Percentiles rank a stretch among this genome's conserved stretches.
Conservation (phyloP, 768 basidiomycete genomes). For the Leucosporidium creatinivorum region DNA sequence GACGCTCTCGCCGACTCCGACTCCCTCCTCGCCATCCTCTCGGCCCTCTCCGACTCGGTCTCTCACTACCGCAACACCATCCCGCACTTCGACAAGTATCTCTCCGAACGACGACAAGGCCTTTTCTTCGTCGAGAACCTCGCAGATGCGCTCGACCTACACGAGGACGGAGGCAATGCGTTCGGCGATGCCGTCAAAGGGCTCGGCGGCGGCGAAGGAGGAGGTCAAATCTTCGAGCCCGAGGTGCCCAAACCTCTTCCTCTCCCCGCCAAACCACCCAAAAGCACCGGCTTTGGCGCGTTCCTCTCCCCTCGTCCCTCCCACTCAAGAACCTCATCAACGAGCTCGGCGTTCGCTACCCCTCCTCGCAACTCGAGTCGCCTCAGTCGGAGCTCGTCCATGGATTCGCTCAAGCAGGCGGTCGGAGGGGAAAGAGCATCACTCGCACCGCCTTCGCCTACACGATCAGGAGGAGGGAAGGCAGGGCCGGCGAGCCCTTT, state of each 20-base stretch:
- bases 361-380: conserved; percentile 20
- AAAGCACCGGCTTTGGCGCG: conserved; percentile 54
- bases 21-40: conserved; percentile 64
- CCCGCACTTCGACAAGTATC: conserved; percentile 71
- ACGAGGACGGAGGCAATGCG: conserved; percentile 41
- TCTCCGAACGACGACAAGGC: conserved; percentile 78
- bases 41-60: conserved; percentile 70
- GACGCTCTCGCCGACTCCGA: conserved; percentile 15
- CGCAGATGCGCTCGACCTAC: conserved; percentile 73
- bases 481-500: conserved; percentile 60
- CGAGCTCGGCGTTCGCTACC: conserved; percentile 36
- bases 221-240: conserved; percentile 49
- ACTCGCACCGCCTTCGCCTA: neutral
- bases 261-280: neutral
- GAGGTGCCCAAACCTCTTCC: conserved; percentile 39
- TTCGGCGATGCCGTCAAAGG: conserved; percentile 4
- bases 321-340: conserved; percentile 23
- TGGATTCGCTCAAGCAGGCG: conserved; percentile 8
- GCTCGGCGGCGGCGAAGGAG: conserved; percentile 5
- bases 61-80: conserved; percentile 69
- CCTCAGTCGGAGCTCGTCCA: conserved; percentile 13
- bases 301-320: conserved; percentile 45
- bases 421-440: neutral
- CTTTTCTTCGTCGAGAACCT: conserved; percentile 86
- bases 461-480: neutral